These are phyloP conservation scores for Sporisorium sorghi DNA, from an alignment of 1,284 basidiomycete species.

Conservation along the genomic window DNA sequence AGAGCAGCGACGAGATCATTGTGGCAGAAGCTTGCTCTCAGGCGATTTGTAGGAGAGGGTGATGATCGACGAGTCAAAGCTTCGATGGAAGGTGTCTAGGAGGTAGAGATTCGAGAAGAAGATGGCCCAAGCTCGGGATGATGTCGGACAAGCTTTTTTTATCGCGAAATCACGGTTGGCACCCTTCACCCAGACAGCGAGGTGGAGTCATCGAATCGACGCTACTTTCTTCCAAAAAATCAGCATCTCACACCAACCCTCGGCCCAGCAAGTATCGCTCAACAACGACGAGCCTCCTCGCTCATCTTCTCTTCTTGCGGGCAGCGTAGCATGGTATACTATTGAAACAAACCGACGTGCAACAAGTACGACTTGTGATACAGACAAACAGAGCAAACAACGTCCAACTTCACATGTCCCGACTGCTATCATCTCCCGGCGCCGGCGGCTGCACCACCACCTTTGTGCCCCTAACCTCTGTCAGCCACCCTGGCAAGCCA, in stretches of 20 bases:
- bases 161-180: background rate
- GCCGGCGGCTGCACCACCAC: slow-evolving; percentile 40
- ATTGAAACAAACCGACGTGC: background rate
- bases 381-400: slow-evolving; percentile 2
- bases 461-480: slow-evolving; percentile 52
- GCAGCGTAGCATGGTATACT: slow-evolving; percentile 9
- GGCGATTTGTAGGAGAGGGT: background rate
- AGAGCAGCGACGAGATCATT: slow-evolving; percentile 34
- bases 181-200: background rate
- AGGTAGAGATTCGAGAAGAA: background rate
- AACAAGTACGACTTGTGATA: background rate
- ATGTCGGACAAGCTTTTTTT: background rate
- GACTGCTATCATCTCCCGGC: slow-evolving; percentile 38
- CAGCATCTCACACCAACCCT: slow-evolving; percentile 1
- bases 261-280: background rate
- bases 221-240: slow-evolving; percentile 3
- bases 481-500: slow-evolving; percentile 56
- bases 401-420: slow-evolving; percentile 26
- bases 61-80: background rate
- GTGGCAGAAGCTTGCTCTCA: background rate
- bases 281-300: background rate
- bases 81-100: too few species aligned
- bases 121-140: background rate
- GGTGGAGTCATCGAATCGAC: slow-evolving; percentile 20
- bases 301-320: background rate